A percentile compares a stretch with the other conserved stretches of the same genome.
Conservation (phyloP, 371 early-diverging fungal genomes). For the Apophysomyces sp. region DNA sequence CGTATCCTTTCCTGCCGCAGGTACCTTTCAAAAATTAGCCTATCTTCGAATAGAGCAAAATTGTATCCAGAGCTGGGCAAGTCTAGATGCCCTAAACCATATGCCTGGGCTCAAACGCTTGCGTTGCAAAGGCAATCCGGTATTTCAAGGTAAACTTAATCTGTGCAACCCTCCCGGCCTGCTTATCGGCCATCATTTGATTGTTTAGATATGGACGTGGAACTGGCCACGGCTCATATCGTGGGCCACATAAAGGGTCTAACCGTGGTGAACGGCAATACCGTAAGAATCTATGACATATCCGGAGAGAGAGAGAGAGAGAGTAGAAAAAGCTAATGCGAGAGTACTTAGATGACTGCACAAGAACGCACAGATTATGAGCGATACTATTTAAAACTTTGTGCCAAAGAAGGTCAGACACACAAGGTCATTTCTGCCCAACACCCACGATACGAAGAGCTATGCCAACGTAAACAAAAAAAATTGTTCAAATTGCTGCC, state of each 20-base stretch:
- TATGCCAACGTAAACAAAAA: slow-evolving; percentile 46
- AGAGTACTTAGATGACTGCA: slow-evolving; percentile 32
- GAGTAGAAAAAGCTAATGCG: neutral
- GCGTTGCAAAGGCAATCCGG: slow-evolving; percentile 53
- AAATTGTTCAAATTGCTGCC: no score
- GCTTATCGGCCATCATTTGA: no score
- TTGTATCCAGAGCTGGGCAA: slow-evolving; percentile 34
- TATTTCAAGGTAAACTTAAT: slow-evolving; percentile 38
- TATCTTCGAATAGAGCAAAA: slow-evolving; percentile 50
- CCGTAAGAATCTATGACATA: slow-evolving; percentile 33
- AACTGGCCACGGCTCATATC: slow-evolving; percentile 25
- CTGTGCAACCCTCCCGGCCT: no score
- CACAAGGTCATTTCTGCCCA: slow-evolving; percentile 30
- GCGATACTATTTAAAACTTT: slow-evolving; percentile 66
- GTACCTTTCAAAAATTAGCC: slow-evolving; percentile 26
- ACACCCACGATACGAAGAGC: slow-evolving; percentile 59
- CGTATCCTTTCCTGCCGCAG: slow-evolving; percentile 6
- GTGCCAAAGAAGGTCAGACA: slow-evolving; percentile 38
- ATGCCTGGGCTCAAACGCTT: slow-evolving; percentile 37
- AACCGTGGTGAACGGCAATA: slow-evolving; percentile 37
- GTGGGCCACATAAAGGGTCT: slow-evolving; percentile 36
- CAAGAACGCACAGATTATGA: slow-evolving; percentile 70
- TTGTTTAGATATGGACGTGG: slow-evolving; percentile 18
- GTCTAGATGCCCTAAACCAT: slow-evolving; percentile 45
- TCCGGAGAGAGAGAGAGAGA: no score